Evolutionary conservation across 331 rosid genomes (phyloP).

Genomic region (Acacia pycnantha): DNA sequence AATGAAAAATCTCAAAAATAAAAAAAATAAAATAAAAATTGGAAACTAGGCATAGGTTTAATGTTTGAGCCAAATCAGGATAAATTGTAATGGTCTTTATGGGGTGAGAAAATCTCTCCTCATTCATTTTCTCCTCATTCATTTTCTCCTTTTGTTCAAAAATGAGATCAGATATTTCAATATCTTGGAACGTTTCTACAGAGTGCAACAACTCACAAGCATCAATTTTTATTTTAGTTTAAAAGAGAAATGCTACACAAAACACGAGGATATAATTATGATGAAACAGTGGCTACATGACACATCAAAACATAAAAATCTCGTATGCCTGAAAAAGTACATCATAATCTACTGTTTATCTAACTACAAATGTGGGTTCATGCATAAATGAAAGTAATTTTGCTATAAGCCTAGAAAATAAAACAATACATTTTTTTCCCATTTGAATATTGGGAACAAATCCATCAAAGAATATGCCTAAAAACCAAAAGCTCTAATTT

Average conservation of each 20-base stretch:
- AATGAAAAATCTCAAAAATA: no score
- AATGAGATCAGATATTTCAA: no score
- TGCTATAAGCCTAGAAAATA: neutral
- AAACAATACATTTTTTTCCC: constrained; percentile 26
- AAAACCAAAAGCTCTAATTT: constrained; percentile 23
- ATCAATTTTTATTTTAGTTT: neutral
- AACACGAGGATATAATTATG: neutral
- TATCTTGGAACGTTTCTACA: no score
- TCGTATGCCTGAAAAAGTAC: neutral
- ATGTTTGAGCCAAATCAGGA: no score
- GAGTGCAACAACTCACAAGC: no score
- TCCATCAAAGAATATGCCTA: constrained; percentile 41
- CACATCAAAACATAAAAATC: neutral
- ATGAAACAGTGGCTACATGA: neutral
- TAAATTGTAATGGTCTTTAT: no score
- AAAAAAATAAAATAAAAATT: no score
- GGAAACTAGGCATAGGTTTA: no score
- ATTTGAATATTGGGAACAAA: constrained; percentile 33
- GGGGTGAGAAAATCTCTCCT: no score
- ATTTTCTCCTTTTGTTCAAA: no score
- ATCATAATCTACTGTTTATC: neutral
- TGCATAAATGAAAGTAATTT: constrained; percentile 15
- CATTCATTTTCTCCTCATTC: no score
- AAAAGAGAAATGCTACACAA: neutral
- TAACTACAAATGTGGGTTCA: neutral